A percentile compares a stretch with the other conserved stretches of the same genome.
Evolutionary conservation across 2,329 filamentous ascomycete species (phyloP).

Genomic region (Colletotrichum sp.): DNA sequence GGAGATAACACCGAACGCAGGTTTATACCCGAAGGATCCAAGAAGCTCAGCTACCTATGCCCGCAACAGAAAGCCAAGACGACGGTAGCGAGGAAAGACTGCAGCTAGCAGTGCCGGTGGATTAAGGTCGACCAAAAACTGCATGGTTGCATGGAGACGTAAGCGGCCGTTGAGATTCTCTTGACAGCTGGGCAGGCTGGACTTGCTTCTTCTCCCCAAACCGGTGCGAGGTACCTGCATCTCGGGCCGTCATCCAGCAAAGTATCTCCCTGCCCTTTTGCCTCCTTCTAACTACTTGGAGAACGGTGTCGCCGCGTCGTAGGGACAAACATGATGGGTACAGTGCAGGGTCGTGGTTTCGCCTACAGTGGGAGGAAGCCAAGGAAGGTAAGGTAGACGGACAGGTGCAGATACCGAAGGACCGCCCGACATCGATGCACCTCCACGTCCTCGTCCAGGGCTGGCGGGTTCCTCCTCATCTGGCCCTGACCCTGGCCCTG

Average conservation of each 20-base stretch:
- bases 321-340: neutral
- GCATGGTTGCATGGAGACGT: neutral
- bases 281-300: neutral
- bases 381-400: neutral
- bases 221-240: neutral
- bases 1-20: neutral
- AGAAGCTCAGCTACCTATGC: neutral
- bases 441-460: neutral
- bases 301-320: neutral
- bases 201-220: neutral
- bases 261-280: neutral
- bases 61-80: neutral
- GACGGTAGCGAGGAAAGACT: neutral
- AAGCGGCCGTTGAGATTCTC: neutral
- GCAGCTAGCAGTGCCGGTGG: neutral
- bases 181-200: neutral
- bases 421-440: neutral
- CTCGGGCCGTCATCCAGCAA: neutral
- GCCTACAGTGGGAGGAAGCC: neutral
- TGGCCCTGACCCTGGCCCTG: neutral
- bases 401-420: neutral
- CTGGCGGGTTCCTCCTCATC: neutral
- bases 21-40: neutral
- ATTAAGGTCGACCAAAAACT: neutral
- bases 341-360: neutral